Percentiles rank a stretch among this genome's conserved stretches.
These are phyloP conservation scores for Vitrella brassicaformis DNA, from an alignment of 73 alveolate species.

Conservation along the genomic window DNA sequence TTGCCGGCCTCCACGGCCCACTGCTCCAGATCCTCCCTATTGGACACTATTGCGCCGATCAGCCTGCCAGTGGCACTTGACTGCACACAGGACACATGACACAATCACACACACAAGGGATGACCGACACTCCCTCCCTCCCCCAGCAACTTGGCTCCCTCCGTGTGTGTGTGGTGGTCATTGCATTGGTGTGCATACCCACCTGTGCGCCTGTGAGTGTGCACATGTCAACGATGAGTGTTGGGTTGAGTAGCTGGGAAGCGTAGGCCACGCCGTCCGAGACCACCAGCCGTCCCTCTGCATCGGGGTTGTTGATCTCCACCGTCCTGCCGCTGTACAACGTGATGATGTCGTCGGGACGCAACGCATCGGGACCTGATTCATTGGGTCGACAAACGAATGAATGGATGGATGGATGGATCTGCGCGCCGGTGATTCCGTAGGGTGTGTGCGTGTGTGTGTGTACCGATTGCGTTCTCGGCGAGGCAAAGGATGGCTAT, in stretches of 20 bases:
- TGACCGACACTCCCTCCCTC: conserved; percentile 38
- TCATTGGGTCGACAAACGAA: not conserved
- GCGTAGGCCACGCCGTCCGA: conserved; percentile 9
- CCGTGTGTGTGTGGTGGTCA: conserved; percentile 54
- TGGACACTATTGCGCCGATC: conserved; percentile 31
- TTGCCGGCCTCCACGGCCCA: conserved; percentile 46
- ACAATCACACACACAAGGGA: no score
- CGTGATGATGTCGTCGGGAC: not conserved
- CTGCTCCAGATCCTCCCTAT: conserved; percentile 47
- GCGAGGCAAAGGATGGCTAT: conserved; percentile 1
- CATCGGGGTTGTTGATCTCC: conserved; percentile 16
- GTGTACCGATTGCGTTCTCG: conserved; percentile 3
- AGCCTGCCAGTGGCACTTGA: conserved; percentile 2
- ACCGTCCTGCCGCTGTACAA: not conserved
- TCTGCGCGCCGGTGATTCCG: not conserved
- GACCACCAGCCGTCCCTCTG: conserved; percentile 1
- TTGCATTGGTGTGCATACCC: conserved; percentile 37
- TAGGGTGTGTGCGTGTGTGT: not conserved
- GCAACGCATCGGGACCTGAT: not conserved
- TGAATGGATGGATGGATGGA: not conserved
- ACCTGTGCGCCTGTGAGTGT: conserved; percentile 60
- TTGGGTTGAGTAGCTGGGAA: conserved; percentile 32
- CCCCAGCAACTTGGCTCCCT: conserved; percentile 42
- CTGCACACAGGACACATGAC: no score
- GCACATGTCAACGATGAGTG: conserved; percentile 45